Base-by-base conservation (phyloP, 352 stramenopile genomes). In the Globisporangium acanthophoron region DNA sequence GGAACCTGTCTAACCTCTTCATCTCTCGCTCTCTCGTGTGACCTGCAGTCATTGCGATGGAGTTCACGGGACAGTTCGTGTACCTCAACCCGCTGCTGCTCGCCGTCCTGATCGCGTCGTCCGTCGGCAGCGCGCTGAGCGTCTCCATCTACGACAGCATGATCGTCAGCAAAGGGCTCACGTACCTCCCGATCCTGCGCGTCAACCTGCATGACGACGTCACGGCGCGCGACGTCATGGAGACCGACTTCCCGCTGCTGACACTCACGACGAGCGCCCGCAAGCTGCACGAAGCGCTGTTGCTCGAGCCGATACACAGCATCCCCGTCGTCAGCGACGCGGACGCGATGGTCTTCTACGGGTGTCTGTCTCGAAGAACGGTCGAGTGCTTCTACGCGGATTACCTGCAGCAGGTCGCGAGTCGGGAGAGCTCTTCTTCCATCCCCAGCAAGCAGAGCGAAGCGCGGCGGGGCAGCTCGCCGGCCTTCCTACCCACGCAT, bases 41-140 rank as follows among this genome's bases (percentile, higher is more conserved):
- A 4, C 11, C 52, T 27, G 40, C 33, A 64, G 76, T 90, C n/a
- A 90, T 90, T 50, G 76, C 76, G 31, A 58, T 87, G 11, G 80
- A 90, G 53, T 80, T 90, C 52, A 88, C 78, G 5, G 78, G 80
- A 1, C 78, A 88, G 54, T 87, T 90, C 40, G 67, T 84, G 45
- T 90, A 83, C 62, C 74, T 85, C 53, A 85, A 74, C 4, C 79
- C 79, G 9, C 40, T 87, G 21, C 74, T 89, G 21, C 58, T 87
- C 13, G 75, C 77, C 8, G 69, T 71, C 39, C 60, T 89, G 18
- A 48, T 87, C 4, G 71, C 79, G 2, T 83, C 75, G 6, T 66
- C 73, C 0, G 64, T 86, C 5, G 73, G 69, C 24, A 80, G 77
- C 24, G 71, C 74, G 9, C 57, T 89, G 18, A 82, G 75, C 3